Conservation (phyloP, 768 basidiomycete genomes). For the Trametes cinnabarina region DNA sequence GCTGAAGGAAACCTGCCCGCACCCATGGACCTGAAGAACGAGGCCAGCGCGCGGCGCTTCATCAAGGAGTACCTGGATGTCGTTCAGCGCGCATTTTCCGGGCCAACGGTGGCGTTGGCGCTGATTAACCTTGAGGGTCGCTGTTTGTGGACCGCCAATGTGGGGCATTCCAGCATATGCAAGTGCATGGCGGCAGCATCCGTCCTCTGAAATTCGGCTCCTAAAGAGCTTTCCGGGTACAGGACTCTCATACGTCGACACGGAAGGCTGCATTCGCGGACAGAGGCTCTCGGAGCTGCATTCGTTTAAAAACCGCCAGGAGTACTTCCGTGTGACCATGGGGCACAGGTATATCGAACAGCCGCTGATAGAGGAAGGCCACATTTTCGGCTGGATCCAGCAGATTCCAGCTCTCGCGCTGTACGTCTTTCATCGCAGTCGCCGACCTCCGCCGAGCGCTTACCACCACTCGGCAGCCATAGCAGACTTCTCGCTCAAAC, state of each 20-base stretch:
- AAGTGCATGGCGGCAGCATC: neutral
- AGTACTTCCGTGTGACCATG: neutral
- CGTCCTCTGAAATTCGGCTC: neutral
- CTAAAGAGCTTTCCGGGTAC: neutral
- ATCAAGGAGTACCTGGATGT: neutral
- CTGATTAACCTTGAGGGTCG: neutral
- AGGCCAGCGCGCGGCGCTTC: neutral
- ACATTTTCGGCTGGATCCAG: conserved; percentile 1
- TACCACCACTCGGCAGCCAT: neutral
- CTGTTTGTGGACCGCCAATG: conserved; percentile 3
- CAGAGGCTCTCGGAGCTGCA: neutral
- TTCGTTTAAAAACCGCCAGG: neutral
- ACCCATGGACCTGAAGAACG: neutral
- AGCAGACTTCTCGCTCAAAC: conserved; percentile 2
- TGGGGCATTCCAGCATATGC: conserved; percentile 4
- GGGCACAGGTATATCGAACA: neutral
- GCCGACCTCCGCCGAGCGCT: neutral
- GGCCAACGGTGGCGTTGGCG: conserved; percentile 4
- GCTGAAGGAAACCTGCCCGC: neutral
- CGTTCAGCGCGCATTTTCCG: neutral
- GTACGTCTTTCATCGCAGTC: neutral
- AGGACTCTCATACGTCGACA: neutral
- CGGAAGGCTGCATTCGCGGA: neutral
- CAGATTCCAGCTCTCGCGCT: neutral
- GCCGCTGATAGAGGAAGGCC: neutral